Evolutionary conservation across 163 green algal genomes (phyloP), one percentile per base, ranked within the genome.

Genomic region (Chloromonas sp.): DNA sequence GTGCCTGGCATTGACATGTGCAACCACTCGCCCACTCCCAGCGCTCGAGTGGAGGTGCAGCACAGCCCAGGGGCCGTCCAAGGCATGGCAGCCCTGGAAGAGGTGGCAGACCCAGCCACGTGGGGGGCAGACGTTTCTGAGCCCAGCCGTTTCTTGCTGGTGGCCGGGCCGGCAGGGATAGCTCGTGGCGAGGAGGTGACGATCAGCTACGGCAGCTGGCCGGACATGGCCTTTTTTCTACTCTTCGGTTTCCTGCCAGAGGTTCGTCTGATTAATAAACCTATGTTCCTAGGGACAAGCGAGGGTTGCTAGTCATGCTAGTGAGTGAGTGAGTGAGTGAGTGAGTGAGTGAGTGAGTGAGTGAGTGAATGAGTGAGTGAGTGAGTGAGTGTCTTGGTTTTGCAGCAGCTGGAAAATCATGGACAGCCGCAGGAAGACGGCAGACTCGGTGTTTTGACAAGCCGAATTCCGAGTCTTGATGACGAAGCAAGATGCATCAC

Each of bases 231-330:
- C 0, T 92, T 94, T 71, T 82, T 93, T 74, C 87, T 93, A 15
- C 90, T 93, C 78, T 95, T 94, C 87, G 92, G 92, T 1, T 95
- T 95, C 71, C 61, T 93, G 59, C 91, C 91, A 76, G 91, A 92
- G 62, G 86, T 84, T 3, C 58, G 79, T 70, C 5, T 79, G 14
- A 14, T 11, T 79, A 14, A 5, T 74, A 11, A 74, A 5, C 11
- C 11, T 11, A 74, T 5, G 5, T 74, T 5, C 66, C 5, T 15
- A 5, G 11, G 66, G 66, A 74, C 5, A 5, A 15, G 66, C 66
- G 5, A 74, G 5, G 5, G 66, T 74, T 11, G 66, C 11, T 74
- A 15, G 66, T 74, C 66, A 74, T 74, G 11, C 66, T 11, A 74
- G 66, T 5, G 66, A 15, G 66, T 74, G 66, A 5, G 5, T 15